phyloP scores from a whole-genome alignment of 768 basidiomycete species.

The Amanita inopinata region DNA sequence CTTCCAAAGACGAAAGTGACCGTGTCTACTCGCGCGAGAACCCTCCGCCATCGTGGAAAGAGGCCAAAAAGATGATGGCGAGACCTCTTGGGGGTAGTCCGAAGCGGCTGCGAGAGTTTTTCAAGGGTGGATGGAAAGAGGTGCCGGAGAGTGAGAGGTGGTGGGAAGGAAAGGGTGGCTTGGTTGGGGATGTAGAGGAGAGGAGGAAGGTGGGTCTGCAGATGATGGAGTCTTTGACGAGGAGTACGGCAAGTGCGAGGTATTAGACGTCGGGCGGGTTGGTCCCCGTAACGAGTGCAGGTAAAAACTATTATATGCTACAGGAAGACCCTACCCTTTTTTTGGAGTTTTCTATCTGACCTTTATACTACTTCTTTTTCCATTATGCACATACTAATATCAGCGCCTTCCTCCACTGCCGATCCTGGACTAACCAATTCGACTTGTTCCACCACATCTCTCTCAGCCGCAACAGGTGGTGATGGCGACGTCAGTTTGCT shows the following conservation, averaged over 20 bases:
- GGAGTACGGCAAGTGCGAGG: slow-evolving; percentile 26
- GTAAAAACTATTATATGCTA: too few species aligned
- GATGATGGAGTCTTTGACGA: slow-evolving; percentile 23
- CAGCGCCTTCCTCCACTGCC: too few species aligned
- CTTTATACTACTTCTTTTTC: too few species aligned
- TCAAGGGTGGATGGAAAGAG: slow-evolving; percentile 52
- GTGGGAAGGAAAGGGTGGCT: slow-evolving; percentile 56
- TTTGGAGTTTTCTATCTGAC: neutral
- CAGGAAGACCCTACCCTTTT: too few species aligned
- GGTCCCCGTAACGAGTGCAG: too few species aligned
- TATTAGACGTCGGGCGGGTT: neutral
- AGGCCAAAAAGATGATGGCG: slow-evolving; percentile 28
- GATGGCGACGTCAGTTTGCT: too few species aligned
- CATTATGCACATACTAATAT: too few species aligned
- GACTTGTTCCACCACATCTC: too few species aligned
- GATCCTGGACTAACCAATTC: too few species aligned
- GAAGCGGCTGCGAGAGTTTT: slow-evolving; percentile 34
- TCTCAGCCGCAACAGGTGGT: too few species aligned
- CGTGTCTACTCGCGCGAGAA: slow-evolving; percentile 25
- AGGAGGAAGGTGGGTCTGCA: slow-evolving; percentile 23
- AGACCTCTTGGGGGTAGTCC: slow-evolving; percentile 24
- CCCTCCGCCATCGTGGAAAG: slow-evolving; percentile 40
- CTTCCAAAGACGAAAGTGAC: slow-evolving; percentile 14
- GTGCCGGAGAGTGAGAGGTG: slow-evolving; percentile 49
- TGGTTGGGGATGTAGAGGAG: slow-evolving; percentile 38